Conservation (phyloP, 805 yeast species). For the Scheffersomyces ergatensis region DNA sequence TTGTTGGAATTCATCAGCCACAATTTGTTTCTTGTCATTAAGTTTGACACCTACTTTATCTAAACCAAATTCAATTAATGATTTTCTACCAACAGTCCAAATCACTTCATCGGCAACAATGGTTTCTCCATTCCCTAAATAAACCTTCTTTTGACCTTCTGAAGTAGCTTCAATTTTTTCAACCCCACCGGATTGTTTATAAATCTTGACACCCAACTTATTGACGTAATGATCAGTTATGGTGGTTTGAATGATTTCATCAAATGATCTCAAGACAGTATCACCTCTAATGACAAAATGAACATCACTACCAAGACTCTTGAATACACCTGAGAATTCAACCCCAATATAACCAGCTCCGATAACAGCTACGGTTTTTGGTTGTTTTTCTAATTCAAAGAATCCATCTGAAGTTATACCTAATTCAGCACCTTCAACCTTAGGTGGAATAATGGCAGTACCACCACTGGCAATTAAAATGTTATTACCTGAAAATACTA, state of each 20-base stretch:
- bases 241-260: conserved; percentile 72
- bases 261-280: conserved; percentile 85
- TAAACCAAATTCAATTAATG: conserved; percentile 70
- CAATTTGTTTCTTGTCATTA: conserved; percentile 58
- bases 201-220: conserved; percentile 73
- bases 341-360: conserved; percentile 99
- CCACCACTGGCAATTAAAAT: conserved; percentile 95
- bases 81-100: conserved; percentile 94
- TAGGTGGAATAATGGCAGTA: conserved; percentile 64
- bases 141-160: conserved; percentile 35
- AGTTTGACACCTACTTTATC: conserved; percentile 72
- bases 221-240: conserved; percentile 78
- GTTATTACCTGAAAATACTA: conserved; percentile 72
- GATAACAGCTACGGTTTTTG: conserved; percentile 88
- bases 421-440: conserved; percentile 74
- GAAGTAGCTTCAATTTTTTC: conserved; percentile 30
- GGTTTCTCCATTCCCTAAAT: conserved; percentile 33
- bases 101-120: conserved; percentile 71
- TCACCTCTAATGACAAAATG: conserved; percentile 89
- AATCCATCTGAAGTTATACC: conserved; percentile 92
- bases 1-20: conserved; percentile 86
- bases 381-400: conserved; percentile 76
- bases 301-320: conserved; percentile 82
- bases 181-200: conserved; percentile 56
- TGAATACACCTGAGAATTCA: conserved; percentile 93